Percentiles rank a stretch among this genome's conserved stretches.
These are phyloP conservation scores for Novymonas esmeraldas DNA, from an alignment of 208 protist genomes.

Conservation along the genomic window DNA sequence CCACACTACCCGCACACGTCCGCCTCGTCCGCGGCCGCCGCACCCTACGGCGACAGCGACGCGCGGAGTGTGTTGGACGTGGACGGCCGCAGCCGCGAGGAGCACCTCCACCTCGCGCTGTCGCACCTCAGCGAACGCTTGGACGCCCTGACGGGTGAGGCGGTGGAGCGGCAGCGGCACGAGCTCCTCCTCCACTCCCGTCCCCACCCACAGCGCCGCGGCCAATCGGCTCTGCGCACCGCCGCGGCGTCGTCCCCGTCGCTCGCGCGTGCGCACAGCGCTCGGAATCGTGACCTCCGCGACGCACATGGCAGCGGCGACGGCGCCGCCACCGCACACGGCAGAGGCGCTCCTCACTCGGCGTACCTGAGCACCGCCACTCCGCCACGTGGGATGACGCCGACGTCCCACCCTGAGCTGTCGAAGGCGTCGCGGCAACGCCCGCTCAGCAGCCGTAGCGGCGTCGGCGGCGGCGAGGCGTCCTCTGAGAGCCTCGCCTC, in stretches of 20 bases:
- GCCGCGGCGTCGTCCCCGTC: background rate
- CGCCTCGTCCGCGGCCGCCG: background rate
- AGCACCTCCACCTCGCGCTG: constrained; percentile 7
- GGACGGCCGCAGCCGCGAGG: background rate
- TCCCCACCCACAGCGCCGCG: background rate
- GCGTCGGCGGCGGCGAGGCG: background rate
- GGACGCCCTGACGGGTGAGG: constrained; percentile 25
- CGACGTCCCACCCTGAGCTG: background rate
- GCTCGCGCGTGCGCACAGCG: constrained; percentile 5
- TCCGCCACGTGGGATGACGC: background rate
- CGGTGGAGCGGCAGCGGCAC: constrained; percentile 3
- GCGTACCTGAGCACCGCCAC: background rate
- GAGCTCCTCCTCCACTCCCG: too few relatives aligned
- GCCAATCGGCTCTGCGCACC: background rate
- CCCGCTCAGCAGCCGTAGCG: background rate
- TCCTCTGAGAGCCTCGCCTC: constrained; percentile 1
- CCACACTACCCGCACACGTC: background rate
- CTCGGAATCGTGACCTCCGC: background rate
- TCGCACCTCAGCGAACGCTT: constrained; percentile 33
- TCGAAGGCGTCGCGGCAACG: background rate
- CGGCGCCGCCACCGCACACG: too few relatives aligned
- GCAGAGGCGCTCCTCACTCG: background rate
- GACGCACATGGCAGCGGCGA: too few relatives aligned
- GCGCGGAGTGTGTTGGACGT: background rate
- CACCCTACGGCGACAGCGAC: background rate